Evolutionary conservation across 179 eudicot genomes (phyloP).

Genomic region (Nepenthes alata): DNA sequence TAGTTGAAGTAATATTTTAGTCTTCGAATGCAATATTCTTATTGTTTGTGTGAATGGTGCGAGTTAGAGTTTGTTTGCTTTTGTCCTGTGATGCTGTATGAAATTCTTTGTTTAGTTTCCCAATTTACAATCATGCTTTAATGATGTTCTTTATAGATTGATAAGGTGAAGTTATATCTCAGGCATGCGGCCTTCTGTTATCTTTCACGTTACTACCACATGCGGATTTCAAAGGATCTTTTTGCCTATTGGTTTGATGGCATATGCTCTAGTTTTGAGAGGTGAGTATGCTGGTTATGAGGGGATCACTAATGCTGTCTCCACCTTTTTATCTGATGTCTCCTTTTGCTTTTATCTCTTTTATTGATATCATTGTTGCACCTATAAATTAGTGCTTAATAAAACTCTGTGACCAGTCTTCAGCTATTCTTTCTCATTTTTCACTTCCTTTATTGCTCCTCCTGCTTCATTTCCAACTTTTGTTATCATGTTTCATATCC

Average conservation of each 20-base stretch:
- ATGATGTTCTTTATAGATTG: constrained; percentile 1
- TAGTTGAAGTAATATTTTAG: too few species aligned
- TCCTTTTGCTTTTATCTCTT: background rate
- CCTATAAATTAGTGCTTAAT: background rate
- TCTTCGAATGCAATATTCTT: too few species aligned
- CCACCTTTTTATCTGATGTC: background rate
- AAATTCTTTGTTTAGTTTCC: background rate
- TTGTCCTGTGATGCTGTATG: background rate
- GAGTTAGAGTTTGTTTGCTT: too few species aligned
- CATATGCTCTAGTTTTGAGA: constrained; percentile 62
- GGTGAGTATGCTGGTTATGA: constrained; percentile 29
- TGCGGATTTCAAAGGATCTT: constrained; percentile 50
- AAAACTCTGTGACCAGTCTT: background rate
- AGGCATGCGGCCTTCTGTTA: constrained; percentile 83
- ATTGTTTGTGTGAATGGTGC: too few species aligned
- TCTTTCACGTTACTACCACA: constrained; percentile 37
- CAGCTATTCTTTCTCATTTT: background rate
- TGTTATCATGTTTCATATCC: too few species aligned
- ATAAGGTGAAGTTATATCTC: constrained; percentile 14
- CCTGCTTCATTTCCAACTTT: too few species aligned
- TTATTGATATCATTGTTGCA: background rate
- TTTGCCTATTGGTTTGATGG: constrained; percentile 72
- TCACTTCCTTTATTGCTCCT: background rate
- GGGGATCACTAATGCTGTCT: background rate
- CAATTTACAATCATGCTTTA: background rate